phyloP scores from a whole-genome alignment of 495 filamentous ascomycete genomes.

The Cairneyella variabilis region DNA sequence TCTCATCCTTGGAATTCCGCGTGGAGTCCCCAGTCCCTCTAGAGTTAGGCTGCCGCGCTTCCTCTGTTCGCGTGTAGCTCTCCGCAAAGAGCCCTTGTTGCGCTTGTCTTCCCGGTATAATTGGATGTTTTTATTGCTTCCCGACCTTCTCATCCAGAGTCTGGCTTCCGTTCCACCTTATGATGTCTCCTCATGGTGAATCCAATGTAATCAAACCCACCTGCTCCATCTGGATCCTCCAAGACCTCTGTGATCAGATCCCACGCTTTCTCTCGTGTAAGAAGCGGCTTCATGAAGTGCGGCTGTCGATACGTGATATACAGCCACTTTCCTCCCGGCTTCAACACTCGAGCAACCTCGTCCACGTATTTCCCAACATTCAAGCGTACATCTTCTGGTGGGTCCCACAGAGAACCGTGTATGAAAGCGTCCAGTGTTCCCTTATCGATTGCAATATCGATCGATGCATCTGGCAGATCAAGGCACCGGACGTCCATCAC shows the following conservation, averaged over 20 bases:
- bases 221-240: constrained; percentile 27
- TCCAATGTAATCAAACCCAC: constrained; percentile 47
- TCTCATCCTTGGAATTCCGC: too few species aligned
- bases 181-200: constrained; percentile 40
- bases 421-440: constrained; percentile 61
- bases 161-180: too few species aligned
- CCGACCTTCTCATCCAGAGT: too few species aligned
- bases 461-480: constrained; percentile 28
- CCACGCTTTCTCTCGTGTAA: constrained; percentile 43
- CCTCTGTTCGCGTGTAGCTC: too few species aligned
- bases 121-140: too few species aligned
- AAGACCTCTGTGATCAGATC: constrained; percentile 38
- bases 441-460: constrained; percentile 61
- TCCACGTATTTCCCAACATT: constrained; percentile 47
- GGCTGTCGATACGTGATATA: constrained; percentile 58
- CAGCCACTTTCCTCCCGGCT: constrained; percentile 47
- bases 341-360: constrained; percentile 45
- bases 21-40: too few species aligned
- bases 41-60: too few species aligned
- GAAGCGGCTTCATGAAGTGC: constrained; percentile 53
- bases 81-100: too few species aligned
- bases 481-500: constrained; percentile 52
- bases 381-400: constrained; percentile 46
- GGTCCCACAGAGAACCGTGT: constrained; percentile 53
- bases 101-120: too few species aligned